phyloP scores from a whole-genome alignment of 495 filamentous ascomycete genomes.

The Penicillium pulvis region DNA sequence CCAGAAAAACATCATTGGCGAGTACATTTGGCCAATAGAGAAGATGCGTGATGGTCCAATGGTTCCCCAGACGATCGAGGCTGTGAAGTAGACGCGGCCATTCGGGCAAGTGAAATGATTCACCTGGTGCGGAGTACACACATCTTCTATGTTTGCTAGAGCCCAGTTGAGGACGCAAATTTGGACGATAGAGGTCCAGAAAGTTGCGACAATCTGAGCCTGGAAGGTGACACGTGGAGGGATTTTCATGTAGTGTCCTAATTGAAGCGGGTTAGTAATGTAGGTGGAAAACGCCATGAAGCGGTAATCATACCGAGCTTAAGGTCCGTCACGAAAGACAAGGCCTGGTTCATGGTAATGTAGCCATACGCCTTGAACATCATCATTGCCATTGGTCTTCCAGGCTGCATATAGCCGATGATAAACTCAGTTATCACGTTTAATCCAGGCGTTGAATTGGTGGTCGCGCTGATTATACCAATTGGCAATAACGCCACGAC shows the following conservation, averaged over 20 bases:
- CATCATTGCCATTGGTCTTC: slow-evolving; percentile 65
- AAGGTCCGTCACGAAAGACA: slow-evolving; percentile 54
- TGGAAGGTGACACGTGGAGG: slow-evolving; percentile 61
- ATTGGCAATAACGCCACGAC: slow-evolving; percentile 54
- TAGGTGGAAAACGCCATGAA: neutral
- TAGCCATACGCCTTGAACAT: slow-evolving; percentile 65
- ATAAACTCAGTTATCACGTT: slow-evolving; percentile 67
- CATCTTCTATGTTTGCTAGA: slow-evolving; percentile 52
- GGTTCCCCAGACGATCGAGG: slow-evolving; percentile 57
- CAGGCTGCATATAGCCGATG: slow-evolving; percentile 64
- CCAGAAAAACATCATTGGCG: slow-evolving; percentile 51
- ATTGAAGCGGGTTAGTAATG: slow-evolving; percentile 1
- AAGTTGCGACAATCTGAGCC: slow-evolving; percentile 55
- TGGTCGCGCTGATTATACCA: slow-evolving; percentile 55
- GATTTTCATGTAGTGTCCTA: slow-evolving; percentile 68
- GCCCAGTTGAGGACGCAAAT: slow-evolving; percentile 63
- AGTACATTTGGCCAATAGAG: slow-evolving; percentile 50
- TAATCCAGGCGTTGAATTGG: slow-evolving; percentile 55
- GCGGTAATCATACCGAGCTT: slow-evolving; percentile 42
- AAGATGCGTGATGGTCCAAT: slow-evolving; percentile 57
- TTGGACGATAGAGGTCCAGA: slow-evolving; percentile 62
- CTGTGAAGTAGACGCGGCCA: slow-evolving; percentile 62
- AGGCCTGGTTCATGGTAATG: slow-evolving; percentile 58
- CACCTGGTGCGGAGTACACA: slow-evolving; percentile 52
- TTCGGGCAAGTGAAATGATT: slow-evolving; percentile 63